A percentile compares a stretch with the other conserved stretches of the same genome.
phyloP scores from a whole-genome alignment of 2,329 filamentous ascomycete genomes.

The Colletotrichum somersetense region DNA sequence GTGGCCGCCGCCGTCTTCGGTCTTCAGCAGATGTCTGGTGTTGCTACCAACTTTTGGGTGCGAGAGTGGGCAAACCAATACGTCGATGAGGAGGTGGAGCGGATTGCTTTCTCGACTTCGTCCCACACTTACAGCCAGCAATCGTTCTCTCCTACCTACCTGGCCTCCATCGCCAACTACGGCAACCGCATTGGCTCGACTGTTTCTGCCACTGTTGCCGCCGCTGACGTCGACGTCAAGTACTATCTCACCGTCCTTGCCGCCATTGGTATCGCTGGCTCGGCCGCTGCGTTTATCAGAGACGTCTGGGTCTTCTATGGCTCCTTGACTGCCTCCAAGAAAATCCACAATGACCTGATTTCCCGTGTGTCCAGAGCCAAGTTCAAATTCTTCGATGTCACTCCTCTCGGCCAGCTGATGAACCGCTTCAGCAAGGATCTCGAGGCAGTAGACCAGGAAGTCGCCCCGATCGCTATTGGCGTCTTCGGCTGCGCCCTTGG shows the following conservation, averaged over 20 bases:
- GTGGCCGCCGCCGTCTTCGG: constrained; percentile 80
- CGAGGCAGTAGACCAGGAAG: constrained; percentile 94
- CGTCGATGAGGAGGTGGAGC: constrained; percentile 59
- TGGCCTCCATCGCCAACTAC: constrained; percentile 56
- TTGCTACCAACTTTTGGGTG: constrained; percentile 95
- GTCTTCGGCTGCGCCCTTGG: constrained; percentile 74
- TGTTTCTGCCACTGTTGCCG: constrained; percentile 52
- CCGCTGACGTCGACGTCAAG: constrained; percentile 76
- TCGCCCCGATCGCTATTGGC: constrained; percentile 89
- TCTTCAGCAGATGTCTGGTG: constrained; percentile 85
- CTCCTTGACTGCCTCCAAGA: constrained; percentile 87
- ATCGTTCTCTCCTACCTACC: constrained; percentile 54
- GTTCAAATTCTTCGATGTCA: constrained; percentile 98
- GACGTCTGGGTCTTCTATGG: constrained; percentile 94
- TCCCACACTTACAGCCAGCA: constrained; percentile 53
- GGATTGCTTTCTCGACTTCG: constrained; percentile 51
- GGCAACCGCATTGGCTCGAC: constrained; percentile 49
- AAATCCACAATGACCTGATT: constrained; percentile 84
- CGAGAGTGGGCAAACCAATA: constrained; percentile 96
- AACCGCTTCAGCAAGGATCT: constrained; percentile 99
- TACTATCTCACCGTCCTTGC: constrained; percentile 92
- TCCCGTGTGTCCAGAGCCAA: constrained; percentile 85
- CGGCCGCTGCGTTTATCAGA: constrained; percentile 83
- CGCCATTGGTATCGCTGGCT: constrained; percentile 80
- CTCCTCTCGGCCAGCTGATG: constrained; percentile 95